Percentiles rank a stretch among this genome's conserved stretches.
Conservation (phyloP, 139 green algal species). For the Haematococcus lacustris region DNA sequence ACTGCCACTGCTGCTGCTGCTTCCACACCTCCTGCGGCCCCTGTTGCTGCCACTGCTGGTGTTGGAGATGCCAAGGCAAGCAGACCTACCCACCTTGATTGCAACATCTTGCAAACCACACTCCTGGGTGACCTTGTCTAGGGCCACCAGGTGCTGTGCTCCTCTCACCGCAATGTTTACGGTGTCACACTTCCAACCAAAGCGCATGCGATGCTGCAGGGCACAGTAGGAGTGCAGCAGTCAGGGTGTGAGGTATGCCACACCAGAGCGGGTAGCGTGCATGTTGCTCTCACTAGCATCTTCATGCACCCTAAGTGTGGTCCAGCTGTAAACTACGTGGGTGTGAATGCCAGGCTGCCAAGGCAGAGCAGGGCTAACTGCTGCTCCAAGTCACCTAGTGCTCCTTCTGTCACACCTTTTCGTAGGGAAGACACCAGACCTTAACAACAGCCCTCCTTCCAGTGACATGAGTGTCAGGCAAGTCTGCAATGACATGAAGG, state of each 20-base stretch:
- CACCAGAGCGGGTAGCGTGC: neutral
- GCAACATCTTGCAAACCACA: conserved; percentile 33
- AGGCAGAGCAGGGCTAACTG: neutral
- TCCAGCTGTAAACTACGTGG: neutral
- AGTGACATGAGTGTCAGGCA: conserved; percentile 12
- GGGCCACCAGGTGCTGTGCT: conserved; percentile 24
- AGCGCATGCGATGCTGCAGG: neutral
- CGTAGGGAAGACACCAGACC: conserved; percentile 37
- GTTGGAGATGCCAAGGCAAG: no score
- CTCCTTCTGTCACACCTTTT: conserved; percentile 18
- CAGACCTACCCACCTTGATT: conserved; percentile 18
- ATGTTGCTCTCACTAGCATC: neutral
- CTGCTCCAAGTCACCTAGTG: neutral
- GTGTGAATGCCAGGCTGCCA: neutral
- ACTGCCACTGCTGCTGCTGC: no score
- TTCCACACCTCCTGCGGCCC: no score
- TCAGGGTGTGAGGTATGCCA: neutral
- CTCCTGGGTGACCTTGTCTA: conserved; percentile 26
- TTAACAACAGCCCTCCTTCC: conserved; percentile 25
- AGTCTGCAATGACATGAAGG: conserved; percentile 14
- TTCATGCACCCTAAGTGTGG: neutral
- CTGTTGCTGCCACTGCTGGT: no score
- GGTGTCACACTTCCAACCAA: conserved; percentile 1
- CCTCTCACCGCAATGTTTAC: neutral
- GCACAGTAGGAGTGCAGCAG: neutral